A percentile compares a stretch with the other conserved stretches of the same genome.
phyloP scores from a whole-genome alignment of 2,329 filamentous ascomycete species.

The Fusarium mexicanum region DNA sequence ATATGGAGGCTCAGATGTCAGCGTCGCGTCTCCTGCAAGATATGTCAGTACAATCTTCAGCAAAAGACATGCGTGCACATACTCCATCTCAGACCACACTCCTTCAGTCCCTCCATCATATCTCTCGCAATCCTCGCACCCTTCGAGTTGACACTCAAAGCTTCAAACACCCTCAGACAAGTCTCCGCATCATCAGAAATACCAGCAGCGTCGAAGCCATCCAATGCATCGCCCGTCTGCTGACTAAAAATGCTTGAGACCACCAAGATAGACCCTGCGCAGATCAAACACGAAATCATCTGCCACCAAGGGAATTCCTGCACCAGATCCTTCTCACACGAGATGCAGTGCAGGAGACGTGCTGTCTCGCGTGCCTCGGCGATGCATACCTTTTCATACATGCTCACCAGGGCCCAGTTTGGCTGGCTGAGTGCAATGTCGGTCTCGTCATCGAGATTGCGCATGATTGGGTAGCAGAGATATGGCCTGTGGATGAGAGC shows the following conservation, averaged over 20 bases:
- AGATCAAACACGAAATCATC: neutral
- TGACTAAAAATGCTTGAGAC: neutral
- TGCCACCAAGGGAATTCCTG: neutral
- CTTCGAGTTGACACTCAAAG: neutral
- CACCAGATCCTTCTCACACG: neutral
- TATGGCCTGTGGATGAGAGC: neutral
- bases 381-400: neutral
- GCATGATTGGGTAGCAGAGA: neutral
- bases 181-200: neutral
- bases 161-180: neutral
- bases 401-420: neutral
- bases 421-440: neutral
- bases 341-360: neutral
- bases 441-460: neutral
- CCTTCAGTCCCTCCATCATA: neutral
- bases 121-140: neutral
- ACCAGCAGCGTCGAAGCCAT: neutral
- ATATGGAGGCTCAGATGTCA: neutral
- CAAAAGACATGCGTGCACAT: neutral
- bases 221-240: neutral
- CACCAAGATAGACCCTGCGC: neutral
- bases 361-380: neutral
- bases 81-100: neutral
- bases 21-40: neutral
- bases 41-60: rapidly evolving